Conservation (phyloP, 192 early-diverging fungal species). For the Funneliformis geosporum region DNA sequence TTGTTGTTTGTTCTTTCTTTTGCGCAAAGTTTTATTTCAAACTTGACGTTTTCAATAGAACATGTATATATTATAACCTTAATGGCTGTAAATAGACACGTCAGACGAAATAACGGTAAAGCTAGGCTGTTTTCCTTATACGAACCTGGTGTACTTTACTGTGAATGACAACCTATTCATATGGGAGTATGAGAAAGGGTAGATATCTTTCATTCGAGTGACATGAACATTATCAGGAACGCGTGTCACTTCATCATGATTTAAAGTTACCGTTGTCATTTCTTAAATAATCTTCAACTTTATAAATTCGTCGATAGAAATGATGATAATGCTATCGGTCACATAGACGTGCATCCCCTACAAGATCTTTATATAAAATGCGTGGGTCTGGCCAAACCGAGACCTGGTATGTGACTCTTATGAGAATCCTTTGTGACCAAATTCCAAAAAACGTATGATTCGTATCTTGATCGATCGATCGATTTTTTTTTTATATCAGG, state of each 20-base stretch:
- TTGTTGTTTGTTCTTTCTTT: neutral
- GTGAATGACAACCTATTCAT: constrained; percentile 18
- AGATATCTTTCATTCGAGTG: neutral
- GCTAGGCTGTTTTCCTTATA: constrained; percentile 18
- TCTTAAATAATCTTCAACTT: neutral
- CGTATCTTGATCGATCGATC: too few species aligned
- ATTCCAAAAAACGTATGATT: too few species aligned
- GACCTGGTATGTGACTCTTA: neutral
- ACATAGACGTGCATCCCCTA: constrained; percentile 6
- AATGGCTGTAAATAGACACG: neutral
- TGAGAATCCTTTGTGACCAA: neutral
- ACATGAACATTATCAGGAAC: neutral
- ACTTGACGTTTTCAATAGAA: neutral
- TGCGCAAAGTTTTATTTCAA: neutral
- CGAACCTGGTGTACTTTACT: constrained; percentile 2
- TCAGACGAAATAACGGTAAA: neutral
- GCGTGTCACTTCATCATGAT: neutral
- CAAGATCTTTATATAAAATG: constrained; percentile 13
- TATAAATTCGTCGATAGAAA: neutral
- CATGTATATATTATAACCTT: neutral
- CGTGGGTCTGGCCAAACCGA: constrained; percentile 13
- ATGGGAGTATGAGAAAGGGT: constrained; percentile 24
- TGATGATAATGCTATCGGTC: constrained; percentile 11
- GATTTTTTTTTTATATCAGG: neutral
- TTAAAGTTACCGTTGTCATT: neutral